Base-by-base conservation (phyloP, 1,139 yeast species). In the Candida glucosophila region DNA sequence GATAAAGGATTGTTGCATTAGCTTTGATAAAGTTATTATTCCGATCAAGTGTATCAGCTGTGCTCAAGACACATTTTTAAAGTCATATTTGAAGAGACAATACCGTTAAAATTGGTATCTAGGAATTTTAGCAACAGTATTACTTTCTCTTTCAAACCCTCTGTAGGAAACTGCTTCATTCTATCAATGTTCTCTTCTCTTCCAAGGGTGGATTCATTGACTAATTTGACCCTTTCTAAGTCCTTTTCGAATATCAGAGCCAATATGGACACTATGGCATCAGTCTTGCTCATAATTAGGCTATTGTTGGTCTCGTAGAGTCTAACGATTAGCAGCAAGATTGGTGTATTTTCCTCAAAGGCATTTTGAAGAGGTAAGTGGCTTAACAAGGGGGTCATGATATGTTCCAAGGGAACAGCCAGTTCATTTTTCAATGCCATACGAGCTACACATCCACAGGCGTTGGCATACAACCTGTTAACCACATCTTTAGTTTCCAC, bases 391-490 rank as follows among this genome's bases (percentile, higher is more conserved):
- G 79, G 81, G 22, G 86, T 85, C 28, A 90, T 53, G 18, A 90
- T 81, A 39, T 77, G 93, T 35, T 70, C 73, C 43, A 86, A 58
- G 34, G 97, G 97, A 38, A 90, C 77, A 23, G 78, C 70, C 28
- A 60, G 60, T 44, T 74, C 75, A 50, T 81, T 72, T 50, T 79
- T 78, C 52, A 82, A 62, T 12, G 83, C 71, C 83, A 90, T 70
- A 58, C 98, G 77, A 17, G 95, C 86, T 34, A 88, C 94, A 69
- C 98, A 90, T 24, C 99, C 99, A 54, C 93, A 81, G 5, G 95
- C 95, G 53, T 90, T 90, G 35, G 97, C 95, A 41, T 76, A 73
- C 9, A 94, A 76, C 57, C 96, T 73, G 55, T 80, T 77, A 39
- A 83, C 73, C 34, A 76, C 81, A 39, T 86, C 95, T 49, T 70